phyloP scores from a whole-genome alignment of 2,329 filamentous ascomycete genomes.

The Moelleriella libera region DNA sequence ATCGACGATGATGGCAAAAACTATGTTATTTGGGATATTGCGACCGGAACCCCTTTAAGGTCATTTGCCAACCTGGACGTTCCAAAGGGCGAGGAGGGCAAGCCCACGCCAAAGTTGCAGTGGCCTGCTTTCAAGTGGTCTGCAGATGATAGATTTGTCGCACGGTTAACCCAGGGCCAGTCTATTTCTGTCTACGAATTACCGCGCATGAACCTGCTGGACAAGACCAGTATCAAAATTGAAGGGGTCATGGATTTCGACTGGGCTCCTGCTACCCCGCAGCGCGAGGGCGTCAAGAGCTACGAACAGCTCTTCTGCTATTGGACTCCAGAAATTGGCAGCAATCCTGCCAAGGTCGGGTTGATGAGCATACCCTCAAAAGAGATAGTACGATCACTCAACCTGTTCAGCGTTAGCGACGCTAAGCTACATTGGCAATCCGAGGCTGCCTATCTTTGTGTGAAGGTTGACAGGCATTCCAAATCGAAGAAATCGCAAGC shows the following conservation, averaged over 20 bases:
- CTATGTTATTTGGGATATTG: constrained; percentile 97
- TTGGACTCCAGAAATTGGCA: constrained; percentile 97
- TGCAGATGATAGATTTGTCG: constrained; percentile 91
- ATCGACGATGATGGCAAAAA: constrained; percentile 97
- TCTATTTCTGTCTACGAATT: constrained; percentile 87
- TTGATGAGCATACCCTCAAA: constrained; percentile 94
- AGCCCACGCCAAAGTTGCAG: constrained; percentile 71
- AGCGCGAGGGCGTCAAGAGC: constrained; percentile 71
- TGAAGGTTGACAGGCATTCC: constrained; percentile 97
- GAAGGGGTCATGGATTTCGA: constrained; percentile 97
- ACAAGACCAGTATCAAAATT: constrained; percentile 88
- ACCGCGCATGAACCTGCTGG: constrained; percentile 76
- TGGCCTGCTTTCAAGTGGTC: constrained; percentile 99
- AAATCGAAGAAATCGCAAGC: constrained; percentile 98
- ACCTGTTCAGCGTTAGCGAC: constrained; percentile 95
- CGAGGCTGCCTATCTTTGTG: constrained; percentile 82
- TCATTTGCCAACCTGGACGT: constrained; percentile 88
- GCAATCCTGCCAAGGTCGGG: constrained; percentile 93
- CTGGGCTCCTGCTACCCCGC: constrained; percentile 77
- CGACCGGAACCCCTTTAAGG: constrained; percentile 74
- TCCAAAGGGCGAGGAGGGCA: constrained; percentile 43
- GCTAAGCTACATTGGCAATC: constrained; percentile 99
- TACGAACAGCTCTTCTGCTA: constrained; percentile 97
- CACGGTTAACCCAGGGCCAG: constrained; percentile 73
- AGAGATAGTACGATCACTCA: constrained; percentile 84